These are phyloP conservation scores for Yarrowia sp. DNA, from an alignment of 805 yeast genomes.

Conservation along the genomic window DNA sequence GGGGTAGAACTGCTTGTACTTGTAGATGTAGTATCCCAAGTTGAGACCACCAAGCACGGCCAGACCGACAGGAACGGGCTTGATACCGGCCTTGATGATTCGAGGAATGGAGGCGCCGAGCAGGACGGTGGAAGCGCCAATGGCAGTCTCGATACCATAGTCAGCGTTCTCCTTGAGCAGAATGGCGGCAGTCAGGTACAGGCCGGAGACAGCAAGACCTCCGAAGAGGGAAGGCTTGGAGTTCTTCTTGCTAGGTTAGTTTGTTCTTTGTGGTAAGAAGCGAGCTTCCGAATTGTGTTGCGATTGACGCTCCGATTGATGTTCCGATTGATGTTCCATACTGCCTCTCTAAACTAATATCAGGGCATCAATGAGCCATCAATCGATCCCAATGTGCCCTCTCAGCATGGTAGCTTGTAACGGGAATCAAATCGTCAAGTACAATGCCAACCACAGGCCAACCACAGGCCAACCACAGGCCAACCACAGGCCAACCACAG, in stretches of 20 bases:
- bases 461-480: no score
- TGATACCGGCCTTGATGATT: constrained; percentile 52
- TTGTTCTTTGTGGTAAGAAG: no score
- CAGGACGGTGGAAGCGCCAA: constrained; percentile 66
- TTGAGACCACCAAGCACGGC: constrained; percentile 62
- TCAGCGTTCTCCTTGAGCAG: constrained; percentile 68
- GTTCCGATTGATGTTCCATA: no score
- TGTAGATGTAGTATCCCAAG: constrained; percentile 64
- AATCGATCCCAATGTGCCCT: no score
- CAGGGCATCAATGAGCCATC: no score
- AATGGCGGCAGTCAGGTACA: constrained; percentile 49
- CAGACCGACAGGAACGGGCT: constrained; percentile 71
- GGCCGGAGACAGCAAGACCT: constrained; percentile 47
- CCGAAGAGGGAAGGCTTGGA: constrained; percentile 79
- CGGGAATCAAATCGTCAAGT: no score
- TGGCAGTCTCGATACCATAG: constrained; percentile 78
- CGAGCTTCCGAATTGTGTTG: no score
- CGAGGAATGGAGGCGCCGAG: constrained; percentile 73
- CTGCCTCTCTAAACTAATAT: no score
- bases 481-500: no score
- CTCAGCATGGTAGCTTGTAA: no score
- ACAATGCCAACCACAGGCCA: no score
- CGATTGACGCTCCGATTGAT: no score
- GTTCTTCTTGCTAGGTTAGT: constrained; percentile 48
- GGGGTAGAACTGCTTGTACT: constrained; percentile 67